A percentile compares a stretch with the other conserved stretches of the same genome.
Conservation (phyloP, 2,329 filamentous ascomycete genomes). For the Sarocladium kiliense region DNA sequence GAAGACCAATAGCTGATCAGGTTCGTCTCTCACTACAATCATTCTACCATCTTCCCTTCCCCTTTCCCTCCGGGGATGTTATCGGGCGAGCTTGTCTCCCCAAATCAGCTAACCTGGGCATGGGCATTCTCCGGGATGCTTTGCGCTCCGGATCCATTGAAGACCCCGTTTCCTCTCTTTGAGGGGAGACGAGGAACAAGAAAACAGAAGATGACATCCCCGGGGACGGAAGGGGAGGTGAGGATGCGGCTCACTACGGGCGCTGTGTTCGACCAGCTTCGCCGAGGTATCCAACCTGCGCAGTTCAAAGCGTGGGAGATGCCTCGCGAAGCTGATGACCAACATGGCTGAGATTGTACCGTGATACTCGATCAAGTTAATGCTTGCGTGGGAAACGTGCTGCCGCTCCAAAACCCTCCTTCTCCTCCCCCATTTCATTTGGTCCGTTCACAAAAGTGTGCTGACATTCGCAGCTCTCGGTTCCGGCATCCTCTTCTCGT, state of each 20-base stretch:
- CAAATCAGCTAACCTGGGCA: constrained; percentile 15
- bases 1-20: background rate
- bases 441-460: constrained; percentile 15
- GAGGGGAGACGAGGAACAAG: constrained; percentile 11
- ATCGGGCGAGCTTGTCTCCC: background rate
- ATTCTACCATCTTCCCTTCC: background rate
- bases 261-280: constrained; percentile 55
- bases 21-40: constrained; percentile 4
- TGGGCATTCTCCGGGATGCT: background rate
- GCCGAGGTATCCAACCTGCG: constrained; percentile 47
- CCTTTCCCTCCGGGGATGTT: constrained; percentile 1
- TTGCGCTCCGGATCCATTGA: background rate
- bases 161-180: background rate
- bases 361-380: constrained; percentile 99
- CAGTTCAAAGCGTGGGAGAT: constrained; percentile 29
- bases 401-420: constrained; percentile 63
- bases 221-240: constrained; percentile 26
- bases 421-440: constrained; percentile 19
- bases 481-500: constrained; percentile 77
- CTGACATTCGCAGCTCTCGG: constrained; percentile 65
- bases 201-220: constrained; percentile 18
- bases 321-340: constrained; percentile 25
- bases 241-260: constrained; percentile 77
- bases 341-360: constrained; percentile 90
- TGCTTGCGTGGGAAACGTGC: constrained; percentile 98